Percentiles rank a stretch among this genome's conserved stretches.
Conservation (phyloP, 345 rosid species). For the Eucalyptus camaldulensis region DNA sequence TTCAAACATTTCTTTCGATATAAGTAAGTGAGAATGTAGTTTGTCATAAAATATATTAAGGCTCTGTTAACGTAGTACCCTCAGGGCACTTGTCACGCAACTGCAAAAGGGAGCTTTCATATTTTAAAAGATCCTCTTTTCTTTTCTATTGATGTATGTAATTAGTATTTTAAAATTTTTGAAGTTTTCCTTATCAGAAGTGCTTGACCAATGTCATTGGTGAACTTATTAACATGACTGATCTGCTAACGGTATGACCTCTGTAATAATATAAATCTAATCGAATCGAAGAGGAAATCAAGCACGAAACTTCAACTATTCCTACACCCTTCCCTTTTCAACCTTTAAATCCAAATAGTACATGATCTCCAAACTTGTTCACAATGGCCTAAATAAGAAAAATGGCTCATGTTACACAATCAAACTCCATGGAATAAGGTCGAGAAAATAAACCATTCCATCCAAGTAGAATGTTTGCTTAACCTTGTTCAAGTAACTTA, state of each 20-base stretch:
- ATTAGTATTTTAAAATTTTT: background rate
- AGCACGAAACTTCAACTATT: background rate
- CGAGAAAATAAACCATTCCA: background rate
- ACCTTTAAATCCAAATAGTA: background rate
- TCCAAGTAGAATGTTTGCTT: background rate
- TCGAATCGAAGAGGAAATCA: background rate
- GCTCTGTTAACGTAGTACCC: background rate
- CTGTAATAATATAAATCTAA: background rate
- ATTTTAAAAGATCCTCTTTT: background rate
- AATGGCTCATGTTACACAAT: background rate
- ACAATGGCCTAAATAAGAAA: background rate
- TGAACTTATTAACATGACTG: background rate
- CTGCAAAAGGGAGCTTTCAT: background rate
- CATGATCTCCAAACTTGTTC: background rate
- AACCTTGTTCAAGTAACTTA: background rate
- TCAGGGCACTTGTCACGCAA: background rate
- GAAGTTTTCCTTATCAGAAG: background rate
- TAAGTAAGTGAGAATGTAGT: background rate
- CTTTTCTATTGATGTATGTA: background rate
- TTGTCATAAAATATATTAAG: background rate
- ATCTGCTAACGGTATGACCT: background rate
- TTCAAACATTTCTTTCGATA: background rate
- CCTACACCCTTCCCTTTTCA: background rate
- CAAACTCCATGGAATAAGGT: background rate
- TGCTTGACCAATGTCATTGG: background rate